Conservation (phyloP, 257 asterid genomes). For the Ehretia macrophylla region DNA sequence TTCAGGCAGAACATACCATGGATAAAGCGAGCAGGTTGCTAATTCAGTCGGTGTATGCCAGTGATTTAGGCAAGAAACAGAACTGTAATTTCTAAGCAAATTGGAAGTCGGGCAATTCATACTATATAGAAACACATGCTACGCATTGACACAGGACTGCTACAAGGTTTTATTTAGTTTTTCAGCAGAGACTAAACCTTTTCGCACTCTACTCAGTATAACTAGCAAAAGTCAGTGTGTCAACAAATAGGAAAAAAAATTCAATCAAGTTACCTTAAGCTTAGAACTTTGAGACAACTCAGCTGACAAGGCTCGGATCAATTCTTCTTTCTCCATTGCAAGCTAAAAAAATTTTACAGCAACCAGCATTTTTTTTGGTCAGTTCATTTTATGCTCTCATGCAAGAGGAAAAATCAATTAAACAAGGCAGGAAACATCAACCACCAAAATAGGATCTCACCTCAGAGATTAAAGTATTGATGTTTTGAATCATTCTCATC, state of each 20-base stretch:
- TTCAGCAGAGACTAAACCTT: too few relatives aligned
- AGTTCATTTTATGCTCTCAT: not conserved
- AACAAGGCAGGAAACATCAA: constrained; percentile 13
- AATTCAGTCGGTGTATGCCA: too few relatives aligned
- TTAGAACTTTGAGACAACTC: constrained; percentile 71
- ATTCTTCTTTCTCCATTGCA: constrained; percentile 79
- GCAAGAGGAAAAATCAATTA: not conserved
- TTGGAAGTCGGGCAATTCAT: too few relatives aligned
- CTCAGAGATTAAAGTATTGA: constrained; percentile 75
- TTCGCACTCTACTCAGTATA: not conserved
- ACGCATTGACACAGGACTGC: too few relatives aligned
- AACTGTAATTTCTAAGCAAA: too few relatives aligned
- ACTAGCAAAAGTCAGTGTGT: not conserved
- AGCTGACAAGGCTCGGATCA: constrained; percentile 66
- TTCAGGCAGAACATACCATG: too few relatives aligned
- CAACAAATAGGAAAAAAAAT: constrained; percentile 1
- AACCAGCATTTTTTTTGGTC: not conserved
- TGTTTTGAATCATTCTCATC: constrained; percentile 73
- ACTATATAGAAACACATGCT: too few relatives aligned
- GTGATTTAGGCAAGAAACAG: too few relatives aligned
- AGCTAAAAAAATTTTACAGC: constrained; percentile 42
- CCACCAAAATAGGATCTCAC: constrained; percentile 26
- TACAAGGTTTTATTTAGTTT: too few relatives aligned
- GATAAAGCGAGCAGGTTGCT: too few relatives aligned
- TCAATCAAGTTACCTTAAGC: constrained; percentile 25